phyloP scores from a whole-genome alignment of 2,329 filamentous ascomycete species.

The Hirsutella rhossiliensis region DNA sequence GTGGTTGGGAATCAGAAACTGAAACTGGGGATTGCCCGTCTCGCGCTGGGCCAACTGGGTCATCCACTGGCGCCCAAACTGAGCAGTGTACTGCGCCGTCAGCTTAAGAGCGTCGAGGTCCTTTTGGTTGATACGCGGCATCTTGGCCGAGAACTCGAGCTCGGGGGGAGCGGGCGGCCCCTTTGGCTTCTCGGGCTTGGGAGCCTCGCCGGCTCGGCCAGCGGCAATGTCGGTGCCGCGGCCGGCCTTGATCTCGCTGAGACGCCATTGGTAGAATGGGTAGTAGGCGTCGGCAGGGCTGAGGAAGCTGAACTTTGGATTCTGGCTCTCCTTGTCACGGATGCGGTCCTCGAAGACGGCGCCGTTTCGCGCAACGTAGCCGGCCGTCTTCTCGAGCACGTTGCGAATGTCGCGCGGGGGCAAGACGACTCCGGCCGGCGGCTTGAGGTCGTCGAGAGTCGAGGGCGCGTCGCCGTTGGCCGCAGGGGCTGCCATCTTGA shows the following conservation, averaged over 20 bases:
- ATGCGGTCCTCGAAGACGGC: conserved; percentile 70
- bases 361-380: conserved; percentile 67
- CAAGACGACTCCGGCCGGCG: conserved; percentile 72
- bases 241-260: conserved; percentile 74
- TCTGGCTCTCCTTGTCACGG: conserved; percentile 69
- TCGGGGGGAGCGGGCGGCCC: conserved; percentile 77
- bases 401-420: conserved; percentile 80
- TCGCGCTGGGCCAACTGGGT: conserved; percentile 82
- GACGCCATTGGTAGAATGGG: conserved; percentile 80
- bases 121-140: conserved; percentile 94
- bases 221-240: conserved; percentile 69
- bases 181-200: conserved; percentile 51
- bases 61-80: conserved; percentile 86
- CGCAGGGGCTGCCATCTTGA: conserved; percentile 1
- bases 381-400: conserved; percentile 86
- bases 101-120: conserved; percentile 66
- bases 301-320: conserved; percentile 88
- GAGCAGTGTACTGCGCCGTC: conserved; percentile 84
- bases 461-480: conserved; percentile 40
- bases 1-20: conserved; percentile 90
- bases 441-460: conserved; percentile 56
- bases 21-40: conserved; percentile 84
- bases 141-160: conserved; percentile 88
- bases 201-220: conserved; percentile 56
- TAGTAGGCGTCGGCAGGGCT: conserved; percentile 72